A percentile compares a stretch with the other conserved stretches of the same genome.
Evolutionary conservation across 176 grass and related monocot genomes (phyloP).

Genomic region (Musa beccarii): DNA sequence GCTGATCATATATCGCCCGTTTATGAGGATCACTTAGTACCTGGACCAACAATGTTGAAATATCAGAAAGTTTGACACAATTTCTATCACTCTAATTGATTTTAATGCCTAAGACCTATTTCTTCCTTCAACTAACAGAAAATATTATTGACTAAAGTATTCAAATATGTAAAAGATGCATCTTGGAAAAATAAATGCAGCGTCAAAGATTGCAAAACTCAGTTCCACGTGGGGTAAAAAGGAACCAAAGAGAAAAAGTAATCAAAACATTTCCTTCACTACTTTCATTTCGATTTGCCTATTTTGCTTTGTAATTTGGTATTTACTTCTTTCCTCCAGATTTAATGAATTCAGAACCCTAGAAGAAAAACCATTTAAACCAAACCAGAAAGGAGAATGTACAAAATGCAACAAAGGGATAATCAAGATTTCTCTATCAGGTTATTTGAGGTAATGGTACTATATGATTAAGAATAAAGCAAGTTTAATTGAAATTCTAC

Average conservation of each 20-base stretch:
- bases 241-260: neutral
- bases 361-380: neutral
- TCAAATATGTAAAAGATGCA: no score
- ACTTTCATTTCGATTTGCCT: no score
- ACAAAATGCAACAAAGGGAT: neutral
- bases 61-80: neutral
- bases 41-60: conserved; percentile 17
- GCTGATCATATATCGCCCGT: conserved; percentile 57
- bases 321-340: neutral
- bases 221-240: neutral
- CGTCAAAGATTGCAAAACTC: no score
- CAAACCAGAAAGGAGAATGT: neutral
- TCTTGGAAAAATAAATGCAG: no score
- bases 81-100: neutral
- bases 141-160: neutral
- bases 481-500: no score
- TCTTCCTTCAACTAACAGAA: neutral
- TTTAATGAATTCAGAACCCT: neutral
- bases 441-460: neutral
- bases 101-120: neutral
- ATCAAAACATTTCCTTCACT: neutral
- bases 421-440: neutral
- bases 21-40: conserved; percentile 60
- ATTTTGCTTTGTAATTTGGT: neutral
- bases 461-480: no score